Evolutionary conservation across 768 basidiomycete genomes (phyloP), one percentile per base, ranked within the genome.

Genomic region (Suillus lakei): DNA sequence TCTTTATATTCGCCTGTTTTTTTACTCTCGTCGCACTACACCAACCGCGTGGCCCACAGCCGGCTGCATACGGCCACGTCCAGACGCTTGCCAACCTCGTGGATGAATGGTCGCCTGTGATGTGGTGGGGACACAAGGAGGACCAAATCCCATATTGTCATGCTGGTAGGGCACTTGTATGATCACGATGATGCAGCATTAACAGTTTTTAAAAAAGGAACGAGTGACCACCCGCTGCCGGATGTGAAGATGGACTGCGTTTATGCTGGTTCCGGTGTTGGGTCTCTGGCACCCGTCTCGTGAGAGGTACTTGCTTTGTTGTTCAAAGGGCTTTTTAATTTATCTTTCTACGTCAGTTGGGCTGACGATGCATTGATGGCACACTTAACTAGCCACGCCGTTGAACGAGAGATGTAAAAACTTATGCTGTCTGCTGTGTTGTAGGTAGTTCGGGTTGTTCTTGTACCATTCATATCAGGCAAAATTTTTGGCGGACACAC

Each of bases 81-180:
- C 70, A 71, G 36, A 70, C 69, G 1, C 56, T 70, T 28, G 65
- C 65, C 2, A 66, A 71, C 61, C 64, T 67, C 9, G 51, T 71
- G 10, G 70, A 71, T 13, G 70, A 71, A 26, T 68, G 70, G 70
- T 70, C 64, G 5, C 65, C 70, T 16, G 64, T 62, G 15, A 71
- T 68, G 67, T 71, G 67, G 61, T 71, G 70, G 70, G 70, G 70
- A 26, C 67, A 71, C 62, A 71, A 71, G 63, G 64, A 62, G 30
- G 69, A 69, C 13, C 62, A 54, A 13, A 60, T 59, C 12, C 54
- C 51, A 26, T 41, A 59, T 41, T 58, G 63, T n/a, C 55, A 64
- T 64, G 63, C 63, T 18, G 55, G 63, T 60, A 64, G 16, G 44
- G 32, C 6, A 30, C 16, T 50, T 23, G 7, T 23, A 6, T 62